Evolutionary conservation across 371 early-diverging fungal species (phyloP).

Genomic region (Rhizopus stolonifer): DNA sequence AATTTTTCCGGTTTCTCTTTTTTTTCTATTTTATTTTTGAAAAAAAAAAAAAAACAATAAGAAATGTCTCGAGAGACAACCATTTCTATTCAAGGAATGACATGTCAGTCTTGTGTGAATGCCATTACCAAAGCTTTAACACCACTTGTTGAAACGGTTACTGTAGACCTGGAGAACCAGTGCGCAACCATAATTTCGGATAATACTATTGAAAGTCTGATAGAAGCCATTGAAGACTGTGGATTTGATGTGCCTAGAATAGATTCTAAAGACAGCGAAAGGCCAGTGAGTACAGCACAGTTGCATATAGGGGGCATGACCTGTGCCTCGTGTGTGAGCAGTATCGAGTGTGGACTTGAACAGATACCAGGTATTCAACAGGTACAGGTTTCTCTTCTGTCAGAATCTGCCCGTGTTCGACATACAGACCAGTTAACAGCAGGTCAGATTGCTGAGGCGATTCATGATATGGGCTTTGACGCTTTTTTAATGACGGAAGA

Average conservation of each 20-base stretch:
- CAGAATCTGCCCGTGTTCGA: constrained; percentile 66
- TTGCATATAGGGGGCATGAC: constrained; percentile 70
- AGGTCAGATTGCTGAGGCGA: constrained; percentile 55
- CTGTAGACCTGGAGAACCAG: constrained; percentile 53
- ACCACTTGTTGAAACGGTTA: not conserved
- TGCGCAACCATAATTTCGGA: constrained; percentile 38
- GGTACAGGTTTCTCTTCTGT: constrained; percentile 36
- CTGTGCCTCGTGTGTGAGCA: constrained; percentile 81
- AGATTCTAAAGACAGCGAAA: not conserved
- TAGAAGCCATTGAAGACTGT: constrained; percentile 43
- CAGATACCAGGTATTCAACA: constrained; percentile 60
- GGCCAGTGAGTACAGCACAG: constrained; percentile 8
- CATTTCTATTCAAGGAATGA: constrained; percentile 68
- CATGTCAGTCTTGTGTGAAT: constrained; percentile 73
- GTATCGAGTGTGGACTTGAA: constrained; percentile 67
- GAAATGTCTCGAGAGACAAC: not conserved
- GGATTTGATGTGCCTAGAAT: constrained; percentile 28
- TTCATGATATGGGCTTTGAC: constrained; percentile 84
- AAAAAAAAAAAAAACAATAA: no score
- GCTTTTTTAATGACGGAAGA: constrained; percentile 50
- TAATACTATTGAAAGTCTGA: constrained; percentile 15
- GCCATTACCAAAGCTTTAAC: constrained; percentile 56
- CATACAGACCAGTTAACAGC: not conserved
- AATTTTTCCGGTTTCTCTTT: not conserved
- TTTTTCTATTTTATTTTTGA: not conserved